Evolutionary conservation across 129 eudicot genomes (phyloP).

Genomic region (Chrysanthemum seticuspe): DNA sequence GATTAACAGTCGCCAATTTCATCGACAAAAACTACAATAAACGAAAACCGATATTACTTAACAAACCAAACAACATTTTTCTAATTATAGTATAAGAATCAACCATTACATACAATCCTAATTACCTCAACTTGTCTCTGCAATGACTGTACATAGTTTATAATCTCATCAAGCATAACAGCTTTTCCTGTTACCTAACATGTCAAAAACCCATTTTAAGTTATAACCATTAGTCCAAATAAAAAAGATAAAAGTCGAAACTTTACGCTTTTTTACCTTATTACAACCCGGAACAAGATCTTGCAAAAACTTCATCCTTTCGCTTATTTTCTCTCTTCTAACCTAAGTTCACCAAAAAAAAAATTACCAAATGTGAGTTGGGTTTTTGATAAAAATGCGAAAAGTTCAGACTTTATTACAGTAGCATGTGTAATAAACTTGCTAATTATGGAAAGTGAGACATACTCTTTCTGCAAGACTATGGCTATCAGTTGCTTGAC

Average conservation of each 20-base stretch:
- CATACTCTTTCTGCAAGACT: constrained; percentile 97
- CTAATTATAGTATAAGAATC: neutral
- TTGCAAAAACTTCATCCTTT: constrained; percentile 87
- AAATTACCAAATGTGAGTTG: constrained; percentile 18
- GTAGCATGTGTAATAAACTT: too few species aligned
- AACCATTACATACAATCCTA: constrained; percentile 6
- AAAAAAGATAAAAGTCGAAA: neutral
- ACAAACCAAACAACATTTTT: neutral
- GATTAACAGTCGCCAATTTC: constrained; percentile 84
- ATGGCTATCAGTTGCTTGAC: constrained; percentile 95
- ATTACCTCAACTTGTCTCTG: constrained; percentile 89
- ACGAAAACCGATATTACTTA: constrained; percentile 13
- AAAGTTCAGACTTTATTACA: too few species aligned
- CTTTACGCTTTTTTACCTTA: constrained; percentile 50
- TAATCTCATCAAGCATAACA: constrained; percentile 92
- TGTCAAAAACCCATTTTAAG: constrained; percentile 22
- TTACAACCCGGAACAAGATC: constrained; percentile 99
- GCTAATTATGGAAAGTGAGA: neutral
- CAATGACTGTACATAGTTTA: constrained; percentile 83
- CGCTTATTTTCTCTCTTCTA: constrained; percentile 91
- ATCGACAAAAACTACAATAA: constrained; percentile 78
- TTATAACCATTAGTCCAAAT: neutral
- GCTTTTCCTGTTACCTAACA: constrained; percentile 81
- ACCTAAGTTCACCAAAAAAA: constrained; percentile 43
- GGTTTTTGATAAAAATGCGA: neutral